A percentile compares a stretch with the other conserved stretches of the same genome.
Conservation (phyloP, 345 rosid genomes). For the Aquilaria malaccensis region DNA sequence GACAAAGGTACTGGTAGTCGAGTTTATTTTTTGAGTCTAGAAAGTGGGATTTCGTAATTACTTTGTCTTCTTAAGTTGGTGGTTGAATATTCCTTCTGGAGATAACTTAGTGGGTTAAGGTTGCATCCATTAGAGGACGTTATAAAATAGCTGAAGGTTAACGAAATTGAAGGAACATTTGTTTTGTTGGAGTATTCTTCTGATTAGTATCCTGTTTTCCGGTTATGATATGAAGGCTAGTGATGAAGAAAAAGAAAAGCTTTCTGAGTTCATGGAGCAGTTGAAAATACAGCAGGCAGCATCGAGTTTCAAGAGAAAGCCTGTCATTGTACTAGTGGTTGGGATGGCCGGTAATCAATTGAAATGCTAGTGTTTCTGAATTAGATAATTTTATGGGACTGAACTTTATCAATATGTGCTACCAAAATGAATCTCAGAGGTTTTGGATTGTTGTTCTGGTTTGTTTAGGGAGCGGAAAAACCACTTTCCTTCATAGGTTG, state of each 20-base stretch:
- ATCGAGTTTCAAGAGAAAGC: constrained; percentile 54
- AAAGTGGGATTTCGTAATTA: background rate
- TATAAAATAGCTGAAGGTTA: background rate
- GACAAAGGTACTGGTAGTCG: constrained; percentile 15
- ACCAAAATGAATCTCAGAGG: background rate
- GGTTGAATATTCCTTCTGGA: background rate
- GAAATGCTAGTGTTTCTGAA: background rate
- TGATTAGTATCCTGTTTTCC: background rate
- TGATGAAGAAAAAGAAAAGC: constrained; percentile 38
- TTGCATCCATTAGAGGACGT: background rate
- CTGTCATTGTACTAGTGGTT: constrained; percentile 58
- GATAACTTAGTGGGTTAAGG: too few relatives aligned
- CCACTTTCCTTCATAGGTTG: constrained; percentile 68
- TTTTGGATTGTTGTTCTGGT: constrained; percentile 9
- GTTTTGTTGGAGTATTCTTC: constrained; percentile 1
- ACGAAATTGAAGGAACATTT: background rate
- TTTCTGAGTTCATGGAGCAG: constrained; percentile 49
- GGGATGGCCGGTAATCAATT: constrained; percentile 69
- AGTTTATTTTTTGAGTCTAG: too few relatives aligned
- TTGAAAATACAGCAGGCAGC: constrained; percentile 42
- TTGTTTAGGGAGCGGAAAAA: constrained; percentile 65
- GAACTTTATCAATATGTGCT: background rate
- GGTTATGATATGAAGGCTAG: constrained; percentile 20
- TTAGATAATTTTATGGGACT: background rate
- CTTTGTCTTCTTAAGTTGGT: background rate